These are phyloP conservation scores for Astrothelium macrocarpum DNA, from an alignment of 495 filamentous ascomycete genomes.

Conservation along the genomic window DNA sequence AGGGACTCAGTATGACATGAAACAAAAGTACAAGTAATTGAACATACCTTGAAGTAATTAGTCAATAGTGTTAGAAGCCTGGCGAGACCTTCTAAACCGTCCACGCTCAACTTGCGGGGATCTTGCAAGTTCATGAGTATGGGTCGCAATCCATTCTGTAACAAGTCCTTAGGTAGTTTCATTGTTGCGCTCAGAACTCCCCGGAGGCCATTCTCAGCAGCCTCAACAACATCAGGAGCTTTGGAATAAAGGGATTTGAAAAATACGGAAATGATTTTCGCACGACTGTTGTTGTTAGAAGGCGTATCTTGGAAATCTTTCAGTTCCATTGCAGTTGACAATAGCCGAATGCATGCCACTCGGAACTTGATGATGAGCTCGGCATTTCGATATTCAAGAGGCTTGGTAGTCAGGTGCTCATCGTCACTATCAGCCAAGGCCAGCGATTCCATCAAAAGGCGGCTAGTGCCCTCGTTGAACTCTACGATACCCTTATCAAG, in stretches of 20 bases:
- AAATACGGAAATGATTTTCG: slow-evolving; percentile 85
- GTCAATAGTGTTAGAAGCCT: slow-evolving; percentile 81
- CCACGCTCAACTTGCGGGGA: slow-evolving; percentile 77
- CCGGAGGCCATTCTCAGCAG: slow-evolving; percentile 78
- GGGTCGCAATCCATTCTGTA: slow-evolving; percentile 88
- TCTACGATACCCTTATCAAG: slow-evolving; percentile 76
- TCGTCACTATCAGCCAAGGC: slow-evolving; percentile 90
- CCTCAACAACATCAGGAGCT: slow-evolving; percentile 82
- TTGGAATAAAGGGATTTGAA: slow-evolving; percentile 95
- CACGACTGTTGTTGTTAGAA: slow-evolving; percentile 53
- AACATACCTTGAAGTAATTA: slow-evolving; percentile 75
- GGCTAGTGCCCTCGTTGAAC: slow-evolving; percentile 82
- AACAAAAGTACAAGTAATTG: not conserved
- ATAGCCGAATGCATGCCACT: slow-evolving; percentile 83
- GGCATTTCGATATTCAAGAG: slow-evolving; percentile 78
- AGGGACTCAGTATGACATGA: not conserved
- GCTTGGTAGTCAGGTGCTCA: slow-evolving; percentile 74
- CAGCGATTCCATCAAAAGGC: slow-evolving; percentile 83
- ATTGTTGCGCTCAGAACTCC: slow-evolving; percentile 77
- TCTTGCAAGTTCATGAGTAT: slow-evolving; percentile 95
- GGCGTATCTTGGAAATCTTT: slow-evolving; percentile 68
- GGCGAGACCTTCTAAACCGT: slow-evolving; percentile 83
- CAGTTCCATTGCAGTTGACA: slow-evolving; percentile 87
- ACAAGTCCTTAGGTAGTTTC: slow-evolving; percentile 88
- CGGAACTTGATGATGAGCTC: slow-evolving; percentile 85